phyloP scores from a whole-genome alignment of 108 stramenopile species.

The Stephanodiscus minutulus region DNA sequence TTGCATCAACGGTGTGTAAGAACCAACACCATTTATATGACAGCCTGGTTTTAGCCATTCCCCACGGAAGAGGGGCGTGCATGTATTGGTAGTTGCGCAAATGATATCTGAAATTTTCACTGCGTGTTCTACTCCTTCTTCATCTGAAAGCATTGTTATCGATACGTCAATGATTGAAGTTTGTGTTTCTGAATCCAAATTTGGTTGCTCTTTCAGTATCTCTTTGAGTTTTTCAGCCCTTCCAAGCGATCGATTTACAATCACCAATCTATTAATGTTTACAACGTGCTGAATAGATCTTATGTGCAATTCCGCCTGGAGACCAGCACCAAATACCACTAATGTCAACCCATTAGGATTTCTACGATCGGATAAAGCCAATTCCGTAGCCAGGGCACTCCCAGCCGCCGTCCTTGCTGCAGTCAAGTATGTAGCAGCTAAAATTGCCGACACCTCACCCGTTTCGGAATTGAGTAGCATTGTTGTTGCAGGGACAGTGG shows the following conservation, averaged over 20 bases:
- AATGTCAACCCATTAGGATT: conserved; percentile 39
- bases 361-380: conserved; percentile 31
- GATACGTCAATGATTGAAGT: conserved; percentile 27
- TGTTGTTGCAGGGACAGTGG: conserved; percentile 75
- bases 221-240: conserved; percentile 57
- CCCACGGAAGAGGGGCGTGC: conserved; percentile 62
- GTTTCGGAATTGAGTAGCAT: conserved; percentile 66
- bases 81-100: conserved; percentile 67
- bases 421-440: conserved; percentile 81
- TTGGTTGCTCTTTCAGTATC: conserved; percentile 13
- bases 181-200: conserved; percentile 9
- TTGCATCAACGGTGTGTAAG: conserved; percentile 72
- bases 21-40: conserved; percentile 78
- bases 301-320: conserved; percentile 80
- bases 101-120: conserved; percentile 67
- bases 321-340: conserved; percentile 80
- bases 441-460: conserved; percentile 66
- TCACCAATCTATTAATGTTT: conserved; percentile 57
- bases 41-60: conserved; percentile 52
- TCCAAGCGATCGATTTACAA: conserved; percentile 67
- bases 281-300: conserved; percentile 56
- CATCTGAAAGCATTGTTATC: conserved; percentile 47
- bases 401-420: conserved; percentile 82
- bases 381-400: conserved; percentile 67
- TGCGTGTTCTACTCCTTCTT: conserved; percentile 33